Base-by-base conservation (phyloP, 352 stramenopile genomes). In the Phytophthora lateralis region DNA sequence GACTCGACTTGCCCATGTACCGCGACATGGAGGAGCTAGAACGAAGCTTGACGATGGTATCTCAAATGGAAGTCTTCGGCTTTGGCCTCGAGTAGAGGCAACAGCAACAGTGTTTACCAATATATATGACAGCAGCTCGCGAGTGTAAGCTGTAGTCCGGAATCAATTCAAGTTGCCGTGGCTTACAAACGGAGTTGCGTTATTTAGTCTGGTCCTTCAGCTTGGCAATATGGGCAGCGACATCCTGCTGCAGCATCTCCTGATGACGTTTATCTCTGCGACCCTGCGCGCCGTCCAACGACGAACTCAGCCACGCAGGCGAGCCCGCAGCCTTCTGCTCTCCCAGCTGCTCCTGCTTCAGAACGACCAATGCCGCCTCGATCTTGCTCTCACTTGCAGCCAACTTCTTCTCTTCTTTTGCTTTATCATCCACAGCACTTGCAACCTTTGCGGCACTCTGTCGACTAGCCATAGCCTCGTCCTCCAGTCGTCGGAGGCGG, bases 1-100 rank as follows among this genome's bases (percentile, higher is more conserved):
- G 85, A 17, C 80, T 93, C 39, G 84, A 93, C 42, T 71, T 93
- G 30, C 84, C 84, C 35, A 60, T 89, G 44, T 93, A 93, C 64
- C 67, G 67, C 46, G 60, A 63, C 61, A 75, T 84, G 58, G 77
- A 88, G 6, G 82, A 93, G 60, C 64, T 93, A 54, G 80, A 93
- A 55, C 85, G 75, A 39, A 89, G 90, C 57, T 67, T 93, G 58
- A 86, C 80, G 14, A 82, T 93, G 67, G 84, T 93, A 21, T 80
- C 76, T 45, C 78, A 88, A 66, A 83, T 83, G 74, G 74, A 83
- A 41, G 75, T 80, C 54, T 69, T 78, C 12, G 74, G 74, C 39
- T 83, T 83, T 45, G 71, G 74, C 11, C 60, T 83, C 17, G 74
- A 83, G 53, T 83, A 69, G 9, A 34, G 10, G 11, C 24, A 3